Base-by-base conservation (phyloP, 805 yeast genomes). In the Monosporozyma siamensis region DNA sequence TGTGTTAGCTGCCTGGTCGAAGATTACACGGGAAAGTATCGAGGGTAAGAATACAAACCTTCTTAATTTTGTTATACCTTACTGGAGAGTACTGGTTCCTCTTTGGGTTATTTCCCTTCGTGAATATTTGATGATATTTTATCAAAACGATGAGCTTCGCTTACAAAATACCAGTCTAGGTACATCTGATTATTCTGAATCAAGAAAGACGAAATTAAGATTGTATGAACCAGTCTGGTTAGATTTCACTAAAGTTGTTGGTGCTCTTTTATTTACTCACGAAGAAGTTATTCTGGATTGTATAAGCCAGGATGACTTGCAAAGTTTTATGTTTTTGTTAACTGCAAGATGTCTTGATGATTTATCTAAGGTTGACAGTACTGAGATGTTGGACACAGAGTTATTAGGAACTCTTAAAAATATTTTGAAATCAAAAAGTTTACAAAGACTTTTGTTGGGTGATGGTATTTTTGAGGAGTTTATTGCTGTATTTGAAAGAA, bases 331-430 rank as follows among this genome's bases (percentile, higher is more conserved):
- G 61, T 83, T 86, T 55, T 80, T 88, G 24, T 59, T 89, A 31
- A 84, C 82, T 63, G 84, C 95, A 9, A 83, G 85, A 50, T 86
- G 95, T 57, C 70, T 88, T 38, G 95, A 85, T 51, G 75, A 82
- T 0, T 67, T 88, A 47, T 72, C 82, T 38, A 73, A 71, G 39
- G 52, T 51, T 34, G 44, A 47, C 11, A 61, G 61, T 22, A 61
- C 59, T 24, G 43, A 45, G 26, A 46, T 48, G 1, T 39, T 54
- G 10, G 59, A 64, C 18, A 44, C 54, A 24, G 55, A 61, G 24
- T 73, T 79, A 3, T 53, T 73, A 10, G 65, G 66, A 2, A 78
- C 82, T 0, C 59, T 89, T 45, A 65, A 64, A 26, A 70, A 76
- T 43, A 66, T 88, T 14, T 66, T 86, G 25, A 72, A 69, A 37